Conservation (phyloP, 2,329 filamentous ascomycete genomes). For the Fusarium brachygibbosum region DNA sequence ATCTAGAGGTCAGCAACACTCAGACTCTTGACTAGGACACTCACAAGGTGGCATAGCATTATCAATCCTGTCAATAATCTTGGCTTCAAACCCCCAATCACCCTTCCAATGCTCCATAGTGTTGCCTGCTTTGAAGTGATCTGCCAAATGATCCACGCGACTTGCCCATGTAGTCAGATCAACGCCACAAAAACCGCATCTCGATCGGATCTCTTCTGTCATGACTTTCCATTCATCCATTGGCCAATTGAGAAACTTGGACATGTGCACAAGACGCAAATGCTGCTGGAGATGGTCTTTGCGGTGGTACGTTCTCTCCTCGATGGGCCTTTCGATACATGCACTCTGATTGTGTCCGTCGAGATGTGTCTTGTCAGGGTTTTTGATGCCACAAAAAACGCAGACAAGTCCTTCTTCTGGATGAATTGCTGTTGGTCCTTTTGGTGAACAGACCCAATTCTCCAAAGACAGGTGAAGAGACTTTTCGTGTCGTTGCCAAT, state of each 20-base stretch:
- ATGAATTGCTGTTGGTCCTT: constrained; percentile 54
- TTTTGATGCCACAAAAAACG: constrained; percentile 55
- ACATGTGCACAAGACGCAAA: constrained; percentile 56
- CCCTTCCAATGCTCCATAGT: constrained; percentile 61
- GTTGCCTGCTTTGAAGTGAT: constrained; percentile 58
- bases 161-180: constrained; percentile 55
- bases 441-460: constrained; percentile 61
- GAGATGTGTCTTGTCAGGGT: constrained; percentile 54
- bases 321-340: constrained; percentile 55
- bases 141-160: constrained; percentile 56
- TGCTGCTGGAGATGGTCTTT: constrained; percentile 61
- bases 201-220: constrained; percentile 54
- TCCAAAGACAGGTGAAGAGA: constrained; percentile 61
- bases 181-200: constrained; percentile 59
- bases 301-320: constrained; percentile 61
- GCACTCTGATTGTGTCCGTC: constrained; percentile 56
- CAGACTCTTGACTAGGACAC: background rate
- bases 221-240: constrained; percentile 56
- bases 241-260: constrained; percentile 53
- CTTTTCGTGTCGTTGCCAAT: constrained; percentile 66
- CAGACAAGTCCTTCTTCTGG: constrained; percentile 50
- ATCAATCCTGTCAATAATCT: constrained; percentile 56
- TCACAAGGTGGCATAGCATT: constrained; percentile 59
- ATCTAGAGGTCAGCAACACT: constrained; percentile 23
- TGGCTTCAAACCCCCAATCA: constrained; percentile 59